A percentile compares a stretch with the other conserved stretches of the same genome.
These are phyloP conservation scores for Achlya hypogyna DNA, from an alignment of 352 stramenopile genomes.

Conservation along the genomic window DNA sequence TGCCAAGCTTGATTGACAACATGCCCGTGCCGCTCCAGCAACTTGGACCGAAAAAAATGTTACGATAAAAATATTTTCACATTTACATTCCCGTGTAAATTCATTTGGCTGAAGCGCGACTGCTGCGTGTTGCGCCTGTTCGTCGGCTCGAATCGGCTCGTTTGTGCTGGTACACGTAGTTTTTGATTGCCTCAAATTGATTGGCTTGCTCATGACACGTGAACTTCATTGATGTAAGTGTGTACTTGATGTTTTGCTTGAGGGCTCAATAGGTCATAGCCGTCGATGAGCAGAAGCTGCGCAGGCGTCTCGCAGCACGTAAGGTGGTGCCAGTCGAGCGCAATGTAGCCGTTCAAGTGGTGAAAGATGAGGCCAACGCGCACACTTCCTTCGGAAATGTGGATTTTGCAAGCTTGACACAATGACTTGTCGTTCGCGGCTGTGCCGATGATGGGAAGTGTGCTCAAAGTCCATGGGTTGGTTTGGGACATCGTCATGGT, in stretches of 20 bases:
- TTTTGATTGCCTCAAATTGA: too few relatives aligned
- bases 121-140: too few relatives aligned
- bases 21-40: too few relatives aligned
- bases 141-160: too few relatives aligned
- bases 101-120: too few relatives aligned
- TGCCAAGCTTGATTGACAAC: too few relatives aligned
- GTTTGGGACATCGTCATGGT: neutral
- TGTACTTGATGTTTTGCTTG: neutral
- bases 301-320: conserved; percentile 15
- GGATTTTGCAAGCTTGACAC: neutral
- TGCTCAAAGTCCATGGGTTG: neutral
- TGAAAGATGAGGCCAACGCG: conserved; percentile 19
- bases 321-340: conserved; percentile 13
- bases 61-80: too few relatives aligned
- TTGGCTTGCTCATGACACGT: neutral
- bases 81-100: too few relatives aligned
- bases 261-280: conserved; percentile 6
- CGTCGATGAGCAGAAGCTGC: neutral
- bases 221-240: neutral
- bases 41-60: too few relatives aligned
- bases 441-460: conserved; percentile 7
- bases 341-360: conserved; percentile 11
- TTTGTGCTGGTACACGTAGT: too few relatives aligned
- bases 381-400: neutral
- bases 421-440: conserved; percentile 8